A percentile compares a stretch with the other conserved stretches of the same genome.
phyloP scores from a whole-genome alignment of 768 basidiomycete species.

The Clitopilus hobsonii region DNA sequence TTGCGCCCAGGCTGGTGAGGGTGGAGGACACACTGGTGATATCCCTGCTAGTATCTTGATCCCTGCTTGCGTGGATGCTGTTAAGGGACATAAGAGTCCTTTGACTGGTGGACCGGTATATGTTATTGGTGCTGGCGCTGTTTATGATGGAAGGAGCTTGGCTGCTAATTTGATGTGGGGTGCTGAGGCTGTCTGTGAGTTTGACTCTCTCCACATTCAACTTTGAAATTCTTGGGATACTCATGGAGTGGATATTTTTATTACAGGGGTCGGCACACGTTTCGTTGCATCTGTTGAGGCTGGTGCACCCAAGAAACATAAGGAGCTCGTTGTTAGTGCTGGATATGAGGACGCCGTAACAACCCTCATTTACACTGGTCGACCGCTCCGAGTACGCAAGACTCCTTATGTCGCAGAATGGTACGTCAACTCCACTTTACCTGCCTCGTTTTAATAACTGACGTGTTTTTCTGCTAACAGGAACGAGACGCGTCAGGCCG shows the following conservation, averaged over 20 bases:
- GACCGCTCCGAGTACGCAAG: slow-evolving; percentile 80
- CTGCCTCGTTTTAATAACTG: neutral
- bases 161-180: slow-evolving; percentile 89
- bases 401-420: slow-evolving; percentile 86
- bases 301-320: slow-evolving; percentile 78
- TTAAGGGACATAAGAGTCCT: slow-evolving; percentile 71
- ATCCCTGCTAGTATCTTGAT: slow-evolving; percentile 83
- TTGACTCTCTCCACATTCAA: slow-evolving; percentile 2
- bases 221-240: neutral
- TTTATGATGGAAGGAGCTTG: slow-evolving; percentile 83
- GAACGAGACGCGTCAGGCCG: slow-evolving; percentile 72
- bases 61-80: slow-evolving; percentile 84
- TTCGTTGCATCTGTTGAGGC: slow-evolving; percentile 85
- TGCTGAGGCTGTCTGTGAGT: slow-evolving; percentile 82
- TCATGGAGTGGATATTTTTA: slow-evolving; percentile 12
- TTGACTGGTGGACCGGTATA: slow-evolving; percentile 81
- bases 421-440: slow-evolving; percentile 34
- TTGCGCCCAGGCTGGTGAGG: slow-evolving; percentile 92
- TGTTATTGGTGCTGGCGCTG: slow-evolving; percentile 88
- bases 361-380: slow-evolving; percentile 87
- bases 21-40: slow-evolving; percentile 85
- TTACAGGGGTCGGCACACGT: slow-evolving; percentile 82
- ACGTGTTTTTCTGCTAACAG: slow-evolving; percentile 28
- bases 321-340: slow-evolving; percentile 67
- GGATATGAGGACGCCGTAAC: slow-evolving; percentile 76